A percentile compares a stretch with the other conserved stretches of the same genome.
Evolutionary conservation across 148 eudicot species (phyloP).

Genomic region (Drosera capensis): DNA sequence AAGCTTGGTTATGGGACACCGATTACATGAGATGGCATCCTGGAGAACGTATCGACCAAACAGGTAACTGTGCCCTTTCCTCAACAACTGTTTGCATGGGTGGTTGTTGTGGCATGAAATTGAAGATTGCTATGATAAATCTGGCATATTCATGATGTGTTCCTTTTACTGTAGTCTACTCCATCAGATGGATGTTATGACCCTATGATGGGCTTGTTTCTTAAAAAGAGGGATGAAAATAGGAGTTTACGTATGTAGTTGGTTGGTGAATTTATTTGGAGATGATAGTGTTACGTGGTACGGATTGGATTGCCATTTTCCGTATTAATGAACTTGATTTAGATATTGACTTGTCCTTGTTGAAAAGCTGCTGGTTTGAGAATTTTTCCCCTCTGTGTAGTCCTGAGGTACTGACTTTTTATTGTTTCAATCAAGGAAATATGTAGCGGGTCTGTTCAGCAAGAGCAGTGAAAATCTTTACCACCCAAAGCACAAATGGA

Average conservation of each 20-base stretch:
- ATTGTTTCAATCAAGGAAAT: constrained; percentile 32
- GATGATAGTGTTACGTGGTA: no score
- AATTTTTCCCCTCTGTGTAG: not conserved
- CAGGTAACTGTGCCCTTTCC: constrained; percentile 38
- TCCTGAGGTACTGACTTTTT: not conserved
- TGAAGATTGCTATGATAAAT: not conserved
- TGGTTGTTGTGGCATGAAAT: not conserved
- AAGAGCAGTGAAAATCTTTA: constrained; percentile 44
- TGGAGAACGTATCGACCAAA: constrained; percentile 79
- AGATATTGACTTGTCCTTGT: no score
- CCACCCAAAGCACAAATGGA: constrained; percentile 68
- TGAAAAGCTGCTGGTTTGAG: not conserved
- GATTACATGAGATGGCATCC: constrained; percentile 70
- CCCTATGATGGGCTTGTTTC: no score
- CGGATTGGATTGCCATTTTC: no score
- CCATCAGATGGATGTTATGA: no score
- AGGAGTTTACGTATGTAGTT: no score
- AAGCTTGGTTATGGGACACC: constrained; percentile 92
- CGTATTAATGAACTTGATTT: no score
- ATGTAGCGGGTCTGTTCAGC: constrained; percentile 50
- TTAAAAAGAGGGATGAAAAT: no score
- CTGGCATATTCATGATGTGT: not conserved
- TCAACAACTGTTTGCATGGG: not conserved
- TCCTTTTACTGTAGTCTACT: no score
- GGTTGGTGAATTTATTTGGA: no score